These are phyloP conservation scores for Ophiostoma pallidulum DNA, from an alignment of 2,329 filamentous ascomycete species.

Conservation along the genomic window DNA sequence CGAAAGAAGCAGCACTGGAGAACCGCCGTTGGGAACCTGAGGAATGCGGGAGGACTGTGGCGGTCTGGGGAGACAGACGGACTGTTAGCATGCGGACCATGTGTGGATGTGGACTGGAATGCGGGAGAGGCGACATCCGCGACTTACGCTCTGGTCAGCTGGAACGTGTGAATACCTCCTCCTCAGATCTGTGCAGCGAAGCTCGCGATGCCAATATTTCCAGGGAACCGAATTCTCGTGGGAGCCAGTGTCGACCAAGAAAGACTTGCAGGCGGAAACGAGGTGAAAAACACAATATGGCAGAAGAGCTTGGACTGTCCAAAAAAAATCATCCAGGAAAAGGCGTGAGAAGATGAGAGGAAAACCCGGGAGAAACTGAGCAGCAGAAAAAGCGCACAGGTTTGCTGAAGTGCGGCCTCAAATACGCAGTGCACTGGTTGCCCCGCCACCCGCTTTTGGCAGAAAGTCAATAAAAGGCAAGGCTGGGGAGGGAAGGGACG, in stretches of 20 bases:
- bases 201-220: background rate
- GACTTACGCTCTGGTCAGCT: background rate
- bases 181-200: background rate
- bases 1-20: background rate
- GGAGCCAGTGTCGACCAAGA: too few species aligned
- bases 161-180: too few species aligned
- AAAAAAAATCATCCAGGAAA: too few species aligned
- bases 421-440: constrained; percentile 15
- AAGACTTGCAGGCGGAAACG: too few species aligned
- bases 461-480: constrained; percentile 18
- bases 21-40: background rate
- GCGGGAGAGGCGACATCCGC: background rate
- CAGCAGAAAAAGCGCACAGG: background rate
- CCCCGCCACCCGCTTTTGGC: constrained; percentile 17
- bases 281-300: too few species aligned
- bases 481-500: constrained; percentile 13
- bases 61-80: background rate
- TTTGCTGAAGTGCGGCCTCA: constrained; percentile 5
- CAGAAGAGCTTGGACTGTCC: too few species aligned
- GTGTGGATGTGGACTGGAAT: background rate
- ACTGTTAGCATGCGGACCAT: background rate
- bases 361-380: background rate
- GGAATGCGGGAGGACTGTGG: background rate
- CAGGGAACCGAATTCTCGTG: too few species aligned
- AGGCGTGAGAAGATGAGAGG: too few species aligned